Evolutionary conservation across 1,139 yeast genomes (phyloP).

Genomic region (Hanseniaspora gamundiae): DNA sequence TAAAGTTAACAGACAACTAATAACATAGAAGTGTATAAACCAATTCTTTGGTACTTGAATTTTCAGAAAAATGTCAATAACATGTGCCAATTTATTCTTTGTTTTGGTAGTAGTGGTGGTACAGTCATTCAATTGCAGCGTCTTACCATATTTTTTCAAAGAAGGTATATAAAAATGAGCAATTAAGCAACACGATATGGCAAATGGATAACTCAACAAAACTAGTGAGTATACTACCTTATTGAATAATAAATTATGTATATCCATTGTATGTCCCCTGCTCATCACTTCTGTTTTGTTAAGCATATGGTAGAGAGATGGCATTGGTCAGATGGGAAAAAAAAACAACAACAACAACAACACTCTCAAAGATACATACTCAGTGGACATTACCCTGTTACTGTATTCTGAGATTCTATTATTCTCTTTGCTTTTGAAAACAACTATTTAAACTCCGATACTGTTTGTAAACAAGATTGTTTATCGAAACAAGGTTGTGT

Average conservation of each 20-base stretch:
- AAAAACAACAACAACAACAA: too few relatives aligned
- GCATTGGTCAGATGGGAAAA: too few relatives aligned
- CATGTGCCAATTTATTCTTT: too few relatives aligned
- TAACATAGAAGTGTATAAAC: slow-evolving; percentile 34
- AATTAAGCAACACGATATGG: background rate
- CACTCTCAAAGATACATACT: too few relatives aligned
- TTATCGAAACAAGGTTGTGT: too few relatives aligned
- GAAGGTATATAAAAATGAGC: slow-evolving; percentile 3
- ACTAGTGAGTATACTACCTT: background rate
- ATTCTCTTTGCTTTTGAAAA: too few relatives aligned
- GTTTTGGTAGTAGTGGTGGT: slow-evolving; percentile 8
- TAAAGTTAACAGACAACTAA: slow-evolving; percentile 17
- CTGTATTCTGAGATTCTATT: too few relatives aligned
- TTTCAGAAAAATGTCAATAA: slow-evolving; percentile 13
- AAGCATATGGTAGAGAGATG: too few relatives aligned
- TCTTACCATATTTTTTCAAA: slow-evolving; percentile 27
- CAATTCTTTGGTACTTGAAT: slow-evolving; percentile 35
- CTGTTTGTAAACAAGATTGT: too few relatives aligned
- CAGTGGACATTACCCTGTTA: too few relatives aligned
- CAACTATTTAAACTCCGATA: too few relatives aligned
- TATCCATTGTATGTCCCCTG: background rate
- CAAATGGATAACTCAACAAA: background rate
- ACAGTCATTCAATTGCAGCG: slow-evolving; percentile 17
- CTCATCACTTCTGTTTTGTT: too few relatives aligned
- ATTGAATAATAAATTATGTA: background rate